Conservation (phyloP, 106 monocot species). For the Dendrobium nobile region DNA sequence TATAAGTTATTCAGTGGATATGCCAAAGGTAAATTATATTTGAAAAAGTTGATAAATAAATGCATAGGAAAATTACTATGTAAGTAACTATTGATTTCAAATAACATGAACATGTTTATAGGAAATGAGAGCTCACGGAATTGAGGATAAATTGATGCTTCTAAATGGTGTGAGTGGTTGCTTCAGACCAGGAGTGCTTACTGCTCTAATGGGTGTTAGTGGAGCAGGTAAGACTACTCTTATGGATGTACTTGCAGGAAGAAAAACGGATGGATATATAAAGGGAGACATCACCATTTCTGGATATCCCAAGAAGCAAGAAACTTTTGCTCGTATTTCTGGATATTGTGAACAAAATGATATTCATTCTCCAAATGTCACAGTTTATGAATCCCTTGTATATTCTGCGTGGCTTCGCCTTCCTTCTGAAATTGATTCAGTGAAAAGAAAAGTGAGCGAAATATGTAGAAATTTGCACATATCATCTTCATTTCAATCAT, state of each 20-base stretch:
- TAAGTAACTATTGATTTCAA: neutral
- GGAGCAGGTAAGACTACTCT: slow-evolving; percentile 67
- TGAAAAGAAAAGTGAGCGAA: slow-evolving; percentile 45
- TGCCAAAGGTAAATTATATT: slow-evolving; percentile 45
- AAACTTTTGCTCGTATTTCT: slow-evolving; percentile 72
- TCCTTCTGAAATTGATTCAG: slow-evolving; percentile 51
- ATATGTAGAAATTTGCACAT: neutral
- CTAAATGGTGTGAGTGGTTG: slow-evolving; percentile 54
- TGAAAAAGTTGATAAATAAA: neutral
- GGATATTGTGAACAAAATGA: slow-evolving; percentile 87
- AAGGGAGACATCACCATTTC: slow-evolving; percentile 62
- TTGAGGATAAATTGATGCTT: slow-evolving; percentile 34
- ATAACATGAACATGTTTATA: neutral
- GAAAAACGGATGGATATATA: slow-evolving; percentile 59
- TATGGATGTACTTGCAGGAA: slow-evolving; percentile 67
- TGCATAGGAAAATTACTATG: neutral
- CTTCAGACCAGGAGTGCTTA: slow-evolving; percentile 59
- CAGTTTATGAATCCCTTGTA: slow-evolving; percentile 70
- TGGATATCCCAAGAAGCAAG: slow-evolving; percentile 78
- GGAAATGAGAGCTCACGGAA: slow-evolving; percentile 43
- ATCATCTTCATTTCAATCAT: neutral
- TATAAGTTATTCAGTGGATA: slow-evolving; percentile 72
- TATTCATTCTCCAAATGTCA: slow-evolving; percentile 82
- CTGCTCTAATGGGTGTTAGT: slow-evolving; percentile 67
- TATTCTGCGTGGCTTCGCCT: slow-evolving; percentile 80